phyloP scores from a whole-genome alignment of 345 rosid genomes.

The Eucalyptus lansdowneana region DNA sequence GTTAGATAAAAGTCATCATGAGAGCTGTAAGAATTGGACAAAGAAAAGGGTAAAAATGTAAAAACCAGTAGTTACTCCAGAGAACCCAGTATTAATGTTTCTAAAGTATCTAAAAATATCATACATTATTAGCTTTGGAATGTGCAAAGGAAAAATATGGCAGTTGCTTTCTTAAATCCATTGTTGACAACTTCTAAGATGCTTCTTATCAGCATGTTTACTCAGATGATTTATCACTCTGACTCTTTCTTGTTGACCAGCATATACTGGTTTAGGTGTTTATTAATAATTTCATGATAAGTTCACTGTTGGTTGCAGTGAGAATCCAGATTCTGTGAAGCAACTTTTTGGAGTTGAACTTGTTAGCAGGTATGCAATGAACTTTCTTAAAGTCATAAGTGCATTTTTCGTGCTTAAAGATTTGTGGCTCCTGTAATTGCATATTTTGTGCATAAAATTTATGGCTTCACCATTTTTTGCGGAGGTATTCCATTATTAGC shows the following conservation, averaged over 20 bases:
- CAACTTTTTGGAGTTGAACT: conserved; percentile 80
- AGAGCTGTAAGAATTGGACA: neutral
- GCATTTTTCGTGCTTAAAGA: neutral
- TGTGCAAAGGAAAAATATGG: neutral
- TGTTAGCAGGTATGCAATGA: conserved; percentile 56
- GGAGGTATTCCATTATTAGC: neutral
- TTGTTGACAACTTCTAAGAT: neutral
- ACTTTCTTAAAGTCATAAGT: neutral
- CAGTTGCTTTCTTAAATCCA: neutral
- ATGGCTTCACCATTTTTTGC: neutral
- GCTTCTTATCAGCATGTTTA: neutral
- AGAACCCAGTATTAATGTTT: neutral
- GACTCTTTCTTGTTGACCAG: neutral
- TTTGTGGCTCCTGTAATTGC: neutral
- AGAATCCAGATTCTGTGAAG: conserved; percentile 56
- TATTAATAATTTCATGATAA: neutral
- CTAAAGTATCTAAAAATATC: neutral
- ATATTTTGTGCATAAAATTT: neutral
- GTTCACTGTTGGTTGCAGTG: conserved; percentile 22
- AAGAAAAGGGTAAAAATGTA: neutral
- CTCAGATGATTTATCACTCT: neutral
- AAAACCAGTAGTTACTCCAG: neutral
- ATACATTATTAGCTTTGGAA: neutral
- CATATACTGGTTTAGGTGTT: neutral
- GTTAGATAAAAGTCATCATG: neutral